Evolutionary conservation across 2,329 filamentous ascomycete species (phyloP).

Genomic region (Whalleya microplaca): DNA sequence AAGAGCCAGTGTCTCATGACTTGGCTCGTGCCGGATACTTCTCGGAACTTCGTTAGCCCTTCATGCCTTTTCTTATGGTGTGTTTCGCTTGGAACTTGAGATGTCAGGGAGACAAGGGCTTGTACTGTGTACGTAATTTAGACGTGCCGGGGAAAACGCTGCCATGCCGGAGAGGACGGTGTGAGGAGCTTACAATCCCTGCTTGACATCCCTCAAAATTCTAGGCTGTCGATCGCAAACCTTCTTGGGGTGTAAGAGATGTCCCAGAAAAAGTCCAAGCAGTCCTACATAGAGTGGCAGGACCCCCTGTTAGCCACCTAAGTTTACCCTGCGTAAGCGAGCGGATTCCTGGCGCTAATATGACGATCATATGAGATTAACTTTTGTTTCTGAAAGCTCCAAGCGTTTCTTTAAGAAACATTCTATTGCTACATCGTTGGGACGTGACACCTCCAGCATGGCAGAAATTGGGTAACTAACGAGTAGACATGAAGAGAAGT

Average conservation of each 20-base stretch:
- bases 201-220: constrained; percentile 18
- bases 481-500: too few species aligned
- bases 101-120: constrained; percentile 29
- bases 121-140: constrained; percentile 2
- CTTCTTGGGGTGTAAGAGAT: constrained; percentile 22
- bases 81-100: constrained; percentile 28
- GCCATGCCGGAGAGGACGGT: constrained; percentile 25
- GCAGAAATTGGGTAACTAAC: too few species aligned
- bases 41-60: constrained; percentile 30
- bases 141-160: constrained; percentile 11
- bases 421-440: constrained; percentile 5
- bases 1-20: constrained; percentile 9
- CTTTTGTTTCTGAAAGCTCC: constrained; percentile 31
- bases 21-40: constrained; percentile 28
- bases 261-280: constrained; percentile 14
- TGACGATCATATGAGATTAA: constrained; percentile 36
- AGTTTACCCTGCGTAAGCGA: constrained; percentile 32
- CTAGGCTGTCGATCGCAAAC: constrained; percentile 35
- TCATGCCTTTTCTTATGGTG: constrained; percentile 29
- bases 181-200: constrained; percentile 23
- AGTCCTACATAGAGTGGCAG: constrained; percentile 24
- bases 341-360: constrained; percentile 33
- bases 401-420: constrained; percentile 22
- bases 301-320: constrained; percentile 24
- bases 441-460: too few species aligned